Conservation (phyloP, 139 green algal species). For the Eudorina sp. region DNA sequence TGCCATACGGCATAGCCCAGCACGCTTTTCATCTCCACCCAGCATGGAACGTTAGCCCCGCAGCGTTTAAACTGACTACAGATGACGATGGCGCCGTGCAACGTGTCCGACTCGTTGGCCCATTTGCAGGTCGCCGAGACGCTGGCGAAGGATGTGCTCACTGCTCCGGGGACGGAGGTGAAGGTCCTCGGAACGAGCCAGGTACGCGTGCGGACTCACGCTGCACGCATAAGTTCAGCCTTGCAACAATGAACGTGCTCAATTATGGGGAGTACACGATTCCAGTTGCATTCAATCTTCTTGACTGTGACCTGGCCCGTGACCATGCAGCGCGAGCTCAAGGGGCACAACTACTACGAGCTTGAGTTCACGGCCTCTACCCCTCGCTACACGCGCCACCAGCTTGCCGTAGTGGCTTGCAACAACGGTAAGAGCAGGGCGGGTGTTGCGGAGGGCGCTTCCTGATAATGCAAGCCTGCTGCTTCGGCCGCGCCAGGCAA, state of each 20-base stretch:
- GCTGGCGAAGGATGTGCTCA: slow-evolving; percentile 76
- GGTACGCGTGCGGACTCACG: slow-evolving; percentile 64
- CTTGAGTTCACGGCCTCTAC: slow-evolving; percentile 93
- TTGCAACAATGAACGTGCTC: too few species aligned
- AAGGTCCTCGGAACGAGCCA: slow-evolving; percentile 79
- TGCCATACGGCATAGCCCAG: too few species aligned
- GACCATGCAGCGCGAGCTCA: slow-evolving; percentile 65
- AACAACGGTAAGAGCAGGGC: slow-evolving; percentile 74
- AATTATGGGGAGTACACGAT: not conserved
- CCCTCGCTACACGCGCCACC: slow-evolving; percentile 76
- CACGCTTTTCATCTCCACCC: too few species aligned
- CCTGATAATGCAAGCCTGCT: too few species aligned
- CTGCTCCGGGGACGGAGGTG: slow-evolving; percentile 76
- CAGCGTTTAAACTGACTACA: too few species aligned
- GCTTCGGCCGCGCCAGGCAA: too few species aligned
- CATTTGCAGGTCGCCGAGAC: slow-evolving; percentile 68
- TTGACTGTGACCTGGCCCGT: too few species aligned
- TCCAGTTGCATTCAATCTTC: too few species aligned
- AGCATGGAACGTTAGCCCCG: too few species aligned
- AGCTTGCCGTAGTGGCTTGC: slow-evolving; percentile 79
- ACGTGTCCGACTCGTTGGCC: too few species aligned
- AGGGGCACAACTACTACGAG: slow-evolving; percentile 91
- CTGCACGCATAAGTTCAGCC: too few species aligned
- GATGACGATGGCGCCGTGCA: too few species aligned
- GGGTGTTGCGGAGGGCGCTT: not conserved